A percentile compares a stretch with the other conserved stretches of the same genome.
Evolutionary conservation across 2,329 filamentous ascomycete species (phyloP).

Genomic region (Aureobasidium sp.): DNA sequence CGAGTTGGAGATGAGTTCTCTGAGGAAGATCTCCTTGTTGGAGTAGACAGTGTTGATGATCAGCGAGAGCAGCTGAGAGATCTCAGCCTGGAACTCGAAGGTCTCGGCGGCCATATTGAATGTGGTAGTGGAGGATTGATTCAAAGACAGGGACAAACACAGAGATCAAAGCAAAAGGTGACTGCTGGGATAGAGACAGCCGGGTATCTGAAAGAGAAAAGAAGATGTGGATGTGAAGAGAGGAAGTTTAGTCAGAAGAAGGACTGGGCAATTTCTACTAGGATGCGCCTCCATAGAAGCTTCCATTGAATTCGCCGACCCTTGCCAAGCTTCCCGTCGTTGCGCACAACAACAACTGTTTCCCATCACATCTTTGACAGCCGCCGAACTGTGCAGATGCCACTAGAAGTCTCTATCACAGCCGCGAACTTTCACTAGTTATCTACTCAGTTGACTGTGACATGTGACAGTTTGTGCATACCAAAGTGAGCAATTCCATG

Average conservation of each 20-base stretch:
- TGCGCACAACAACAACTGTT: neutral
- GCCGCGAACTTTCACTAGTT: neutral
- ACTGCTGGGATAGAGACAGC: conserved; percentile 4
- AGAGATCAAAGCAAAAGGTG: conserved; percentile 4
- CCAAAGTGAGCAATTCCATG: neutral
- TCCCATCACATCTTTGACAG: neutral
- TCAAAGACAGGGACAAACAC: neutral
- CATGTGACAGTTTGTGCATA: neutral
- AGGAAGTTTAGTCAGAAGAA: neutral
- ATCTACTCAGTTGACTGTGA: neutral
- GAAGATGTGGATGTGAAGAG: neutral
- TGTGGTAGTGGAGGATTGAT: conserved; percentile 13
- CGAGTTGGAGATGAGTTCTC: conserved; percentile 97
- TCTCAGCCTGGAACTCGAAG: conserved; percentile 99
- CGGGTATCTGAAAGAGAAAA: conserved; percentile 11
- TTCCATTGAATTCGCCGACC: too few species aligned
- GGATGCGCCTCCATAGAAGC: neutral
- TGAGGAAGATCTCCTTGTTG: conserved; percentile 99
- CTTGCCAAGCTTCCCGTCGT: neutral
- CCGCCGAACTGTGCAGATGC: neutral
- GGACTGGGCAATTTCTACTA: conserved; percentile 2
- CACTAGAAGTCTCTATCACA: neutral
- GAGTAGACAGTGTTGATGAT: conserved; percentile 99
- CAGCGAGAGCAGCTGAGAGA: conserved; percentile 98
- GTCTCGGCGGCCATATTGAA: conserved; percentile 76